A percentile compares a stretch with the other conserved stretches of the same genome.
Evolutionary conservation across 2,329 filamentous ascomycete genomes (phyloP).

Genomic region (Talaromyces atroroseus): DNA sequence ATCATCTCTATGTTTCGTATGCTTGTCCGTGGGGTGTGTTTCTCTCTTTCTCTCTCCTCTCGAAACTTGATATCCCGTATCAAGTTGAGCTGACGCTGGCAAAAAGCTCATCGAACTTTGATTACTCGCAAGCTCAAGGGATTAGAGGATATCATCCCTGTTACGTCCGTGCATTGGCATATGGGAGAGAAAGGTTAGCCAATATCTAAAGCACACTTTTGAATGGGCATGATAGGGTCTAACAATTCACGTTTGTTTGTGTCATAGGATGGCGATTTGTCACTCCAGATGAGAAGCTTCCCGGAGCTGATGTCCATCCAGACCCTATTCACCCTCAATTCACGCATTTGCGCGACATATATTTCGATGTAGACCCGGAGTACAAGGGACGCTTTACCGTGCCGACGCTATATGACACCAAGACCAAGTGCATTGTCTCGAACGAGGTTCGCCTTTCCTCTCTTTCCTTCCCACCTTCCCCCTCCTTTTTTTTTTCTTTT

Average conservation of each 20-base stretch:
- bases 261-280: slow-evolving; percentile 73
- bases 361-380: slow-evolving; percentile 66
- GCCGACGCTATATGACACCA: slow-evolving; percentile 70
- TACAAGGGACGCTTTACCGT: slow-evolving; percentile 82
- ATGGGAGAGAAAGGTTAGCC: slow-evolving; percentile 60
- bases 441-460: slow-evolving; percentile 59
- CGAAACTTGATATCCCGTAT: too few species aligned
- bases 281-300: slow-evolving; percentile 55
- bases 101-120: slow-evolving; percentile 70
- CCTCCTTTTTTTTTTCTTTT: too few species aligned
- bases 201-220: not conserved
- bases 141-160: slow-evolving; percentile 73
- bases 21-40: slow-evolving; percentile 77
- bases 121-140: slow-evolving; percentile 90
- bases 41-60: slow-evolving; percentile 8
- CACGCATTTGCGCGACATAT: slow-evolving; percentile 70
- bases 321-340: slow-evolving; percentile 61
- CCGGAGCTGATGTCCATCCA: slow-evolving; percentile 49
- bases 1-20: slow-evolving; percentile 93
- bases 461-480: too few species aligned
- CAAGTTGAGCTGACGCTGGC: not conserved
- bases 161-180: slow-evolving; percentile 89
- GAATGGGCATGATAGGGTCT: not conserved
- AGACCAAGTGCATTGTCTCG: slow-evolving; percentile 69
- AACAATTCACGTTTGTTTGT: not conserved